Base-by-base conservation (phyloP, 176 grass and related monocot species). In the Rhynchospora breviuscula region DNA sequence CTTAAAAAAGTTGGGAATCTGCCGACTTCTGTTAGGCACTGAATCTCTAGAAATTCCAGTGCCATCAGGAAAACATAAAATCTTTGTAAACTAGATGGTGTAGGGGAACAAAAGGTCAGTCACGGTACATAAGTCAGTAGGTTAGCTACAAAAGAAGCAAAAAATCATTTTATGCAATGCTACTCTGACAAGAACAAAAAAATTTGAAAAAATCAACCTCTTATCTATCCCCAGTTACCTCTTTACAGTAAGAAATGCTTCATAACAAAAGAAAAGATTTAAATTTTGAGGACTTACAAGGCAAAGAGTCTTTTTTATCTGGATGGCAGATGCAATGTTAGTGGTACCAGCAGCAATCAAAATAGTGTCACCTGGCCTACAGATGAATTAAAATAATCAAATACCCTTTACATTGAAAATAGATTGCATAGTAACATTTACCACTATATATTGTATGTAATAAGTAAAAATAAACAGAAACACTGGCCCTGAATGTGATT, bases 251-350 rank as follows among this genome's bases (percentile, higher is more conserved):
- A 14, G 18, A 81, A 47, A 3, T 8, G 21, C 12, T 63, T 46
- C 10, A 23, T 25, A 18, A 49, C 57, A 63, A 45, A 81, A 83
- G 10, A 25, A 77, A 40, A 62, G 23, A 8, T 78, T 57, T 85
- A 62, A 57, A 68, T 80, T 86, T 26, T 71, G 54, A 77, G 67
- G 74, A 86, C 96, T 95, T 95, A 99, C 96, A 66, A 99, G 90
- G 89, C 96, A 99, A 81, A 99, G 85, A 74, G 91, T 92, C 69
- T 99, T 99, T 87, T 95, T 91, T 79, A 99, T 99, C 90, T 95
- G 91, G 76, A 99, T 93, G 72, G 93, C 90, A 85, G 88, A 88
- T 51, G 91, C 91, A 78, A 90, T 60, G 88, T 99, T 88, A 52
- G 86, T 68, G 48, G 86, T 80, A 88, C 96, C 93, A 26, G 93